Conservation (phyloP, 2,329 filamentous ascomycete genomes). For the Stylonectria norvegica region DNA sequence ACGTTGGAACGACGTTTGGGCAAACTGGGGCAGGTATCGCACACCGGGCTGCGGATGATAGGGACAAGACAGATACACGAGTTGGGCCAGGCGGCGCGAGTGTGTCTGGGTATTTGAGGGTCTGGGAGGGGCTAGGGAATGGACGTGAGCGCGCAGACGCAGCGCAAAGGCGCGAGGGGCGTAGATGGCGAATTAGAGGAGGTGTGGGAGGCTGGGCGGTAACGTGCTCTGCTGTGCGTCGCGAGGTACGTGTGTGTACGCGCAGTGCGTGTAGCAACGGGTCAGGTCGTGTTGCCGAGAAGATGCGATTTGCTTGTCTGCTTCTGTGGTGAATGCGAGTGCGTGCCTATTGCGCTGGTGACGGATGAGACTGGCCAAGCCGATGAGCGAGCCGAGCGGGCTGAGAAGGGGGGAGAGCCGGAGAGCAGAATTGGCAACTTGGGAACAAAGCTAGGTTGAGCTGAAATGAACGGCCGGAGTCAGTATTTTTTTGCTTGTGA, state of each 20-base stretch:
- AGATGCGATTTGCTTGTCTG: too few species aligned
- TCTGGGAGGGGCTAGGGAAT: slow-evolving; percentile 14
- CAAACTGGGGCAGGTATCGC: slow-evolving; percentile 23
- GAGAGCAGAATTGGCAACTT: too few species aligned
- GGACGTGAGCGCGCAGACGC: slow-evolving; percentile 11
- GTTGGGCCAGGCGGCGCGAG: slow-evolving; percentile 12
- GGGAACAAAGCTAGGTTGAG: too few species aligned
- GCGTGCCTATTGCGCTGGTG: too few species aligned
- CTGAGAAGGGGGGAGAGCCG: too few species aligned
- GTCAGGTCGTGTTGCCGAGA: not conserved
- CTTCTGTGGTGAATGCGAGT: too few species aligned
- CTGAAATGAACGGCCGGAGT: too few species aligned
- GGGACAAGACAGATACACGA: slow-evolving; percentile 26
- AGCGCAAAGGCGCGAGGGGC: not conserved
- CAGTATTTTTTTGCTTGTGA: too few species aligned
- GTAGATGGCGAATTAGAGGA: slow-evolving; percentile 2
- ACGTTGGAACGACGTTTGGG: slow-evolving; percentile 19
- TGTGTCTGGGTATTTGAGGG: slow-evolving; percentile 25
- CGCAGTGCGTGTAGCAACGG: slow-evolving; percentile 2
- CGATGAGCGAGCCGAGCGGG: not conserved
- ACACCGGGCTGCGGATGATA: slow-evolving; percentile 21
- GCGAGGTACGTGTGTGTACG: slow-evolving; percentile 3
- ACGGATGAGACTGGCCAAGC: not conserved
- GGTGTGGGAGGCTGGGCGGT: slow-evolving; percentile 7
- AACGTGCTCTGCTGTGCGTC: not conserved